Base-by-base conservation (phyloP, 495 filamentous ascomycete genomes). In the Glonium stellatum region DNA sequence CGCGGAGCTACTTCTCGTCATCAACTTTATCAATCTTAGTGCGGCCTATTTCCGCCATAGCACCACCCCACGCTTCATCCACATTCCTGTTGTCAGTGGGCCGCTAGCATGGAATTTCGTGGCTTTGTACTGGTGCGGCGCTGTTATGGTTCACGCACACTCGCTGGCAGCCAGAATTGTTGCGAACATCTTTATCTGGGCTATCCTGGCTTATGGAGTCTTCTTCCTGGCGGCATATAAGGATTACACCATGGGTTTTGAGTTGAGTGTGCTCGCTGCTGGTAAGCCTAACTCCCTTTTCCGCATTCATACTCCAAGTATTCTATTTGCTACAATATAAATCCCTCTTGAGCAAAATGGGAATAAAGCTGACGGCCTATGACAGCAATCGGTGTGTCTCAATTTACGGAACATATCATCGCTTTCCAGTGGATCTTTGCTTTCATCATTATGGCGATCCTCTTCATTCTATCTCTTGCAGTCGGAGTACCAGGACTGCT, bases 391-490 rank as follows among this genome's bases (percentile, higher is more conserved):
- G 90, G 88, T 11, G 81, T 95, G 15, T 79, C 80, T 15, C 90
- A 96, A 70, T 81, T 93, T 72, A 71, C 81, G 41, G 78, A 80
- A 67, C 84, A 88, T 15, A n/a, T 83, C 41, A 78, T 92, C 60
- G 84, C 87, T 1, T 74, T 93, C 56, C 90, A 96, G 75, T 95
- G 88, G 91, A 90, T 91, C 71, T 95, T 95, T 69, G 89, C 89
- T 34, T 92, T 95, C 66, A 77, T 82, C 61, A 86, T 95, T 70
- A 91, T 92, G 79, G 83, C 76, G 1, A 70, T 89, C 41, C 80
- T 95, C 54, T 83, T 91, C 67, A 66, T 89, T 10, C 70, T 77
- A 1, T 87, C 86, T 1, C 54, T 86, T 0, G 73, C 81, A 27
- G 76, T 91, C 54, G 85, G 84, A 5, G 71, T 84, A 25, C 85